Percentiles rank a stretch among this genome's conserved stretches.
Evolutionary conservation across 1,284 basidiomycete species (phyloP).

Genomic region (Ganoderma lucidum): DNA sequence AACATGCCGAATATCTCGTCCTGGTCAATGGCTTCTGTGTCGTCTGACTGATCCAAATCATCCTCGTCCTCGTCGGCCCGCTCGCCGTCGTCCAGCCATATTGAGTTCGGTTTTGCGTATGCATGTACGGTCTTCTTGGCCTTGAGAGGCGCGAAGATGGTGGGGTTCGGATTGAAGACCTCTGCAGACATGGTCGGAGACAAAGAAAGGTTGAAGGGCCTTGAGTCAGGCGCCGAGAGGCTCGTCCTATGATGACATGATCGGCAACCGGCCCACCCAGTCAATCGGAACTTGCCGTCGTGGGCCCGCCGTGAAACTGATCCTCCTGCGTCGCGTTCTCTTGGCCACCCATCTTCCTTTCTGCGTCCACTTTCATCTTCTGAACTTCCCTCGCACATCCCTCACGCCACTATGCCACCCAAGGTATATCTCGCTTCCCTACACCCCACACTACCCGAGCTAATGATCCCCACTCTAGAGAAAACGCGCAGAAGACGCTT

Average conservation of each 20-base stretch:
- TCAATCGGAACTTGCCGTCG: slow-evolving; percentile 29
- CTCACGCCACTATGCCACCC: slow-evolving; percentile 20
- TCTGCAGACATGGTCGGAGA: slow-evolving; percentile 41
- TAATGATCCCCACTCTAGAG: slow-evolving; percentile 40
- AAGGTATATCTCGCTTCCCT: slow-evolving; percentile 15
- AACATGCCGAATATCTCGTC: slow-evolving; percentile 61
- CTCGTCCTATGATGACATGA: not conserved
- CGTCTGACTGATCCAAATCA: slow-evolving; percentile 39
- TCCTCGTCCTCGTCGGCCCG: slow-evolving; percentile 29
- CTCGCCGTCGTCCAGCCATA: slow-evolving; percentile 46
- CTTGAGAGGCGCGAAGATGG: slow-evolving; percentile 42
- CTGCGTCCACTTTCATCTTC: slow-evolving; percentile 4
- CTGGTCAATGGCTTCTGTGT: slow-evolving; percentile 56
- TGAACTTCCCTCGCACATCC: not conserved
- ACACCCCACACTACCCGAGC: not conserved
- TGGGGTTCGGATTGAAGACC: slow-evolving; percentile 49
- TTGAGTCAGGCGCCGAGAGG: not conserved
- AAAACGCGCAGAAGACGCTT: slow-evolving; percentile 48
- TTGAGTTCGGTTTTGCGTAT: slow-evolving; percentile 38
- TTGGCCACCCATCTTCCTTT: slow-evolving; percentile 12
- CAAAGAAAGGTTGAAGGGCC: not conserved
- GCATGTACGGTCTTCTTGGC: slow-evolving; percentile 31
- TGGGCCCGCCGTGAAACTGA: slow-evolving; percentile 4
- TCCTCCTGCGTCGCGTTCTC: slow-evolving; percentile 14
- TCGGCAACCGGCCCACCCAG: slow-evolving; percentile 3